Evolutionary conservation across 2,329 filamentous ascomycete species (phyloP), one percentile per base, ranked within the genome.

Genomic region (Calonectria montana): DNA sequence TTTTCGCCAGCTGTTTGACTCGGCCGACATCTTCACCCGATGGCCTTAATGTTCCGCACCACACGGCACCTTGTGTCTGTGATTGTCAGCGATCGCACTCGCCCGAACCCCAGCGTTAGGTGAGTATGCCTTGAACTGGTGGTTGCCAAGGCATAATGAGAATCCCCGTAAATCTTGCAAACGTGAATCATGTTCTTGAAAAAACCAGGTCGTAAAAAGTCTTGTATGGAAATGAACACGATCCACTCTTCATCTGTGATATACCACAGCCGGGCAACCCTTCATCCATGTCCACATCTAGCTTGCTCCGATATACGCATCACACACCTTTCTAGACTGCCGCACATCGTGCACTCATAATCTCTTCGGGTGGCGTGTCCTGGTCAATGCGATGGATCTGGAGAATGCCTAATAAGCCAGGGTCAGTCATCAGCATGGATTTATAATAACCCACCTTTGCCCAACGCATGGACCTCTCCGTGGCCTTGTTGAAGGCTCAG

Each of bases 361-460:
- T 91, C 81, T 91, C 90, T 76, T 76, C 71, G 3, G 67, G 73
- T 29, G 69, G 71, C 59, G 73, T 91, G 2, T 84, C 83, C 3
- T 83, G 82, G 77, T 92, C 90, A 48, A 91, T 84, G 2, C 90
- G 86, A 79, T 92, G 90, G 68, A 92, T 89, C 80, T 91, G 89
- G 23, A 91, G 83, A 41, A 91, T 85, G 78, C 92, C 90, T 81
- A 76, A 47, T n/a, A 72, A 67, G 35, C 57, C 47, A 68, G 59
- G 65, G 66, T 71, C 66, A 21, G 66, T 74, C 53, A 67, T 67
- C 72, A 93, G 93, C 41, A 67, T 67, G 65, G 50, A 69, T 67
- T 25, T 55, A 67, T n/a, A 87, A 39, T 89, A 71, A 23, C 15
- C 86, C 82, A 1, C 90, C 89, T 80, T 88, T 89, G 1, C 90